Evolutionary conservation across 345 rosid species (phyloP).

Genomic region (Sonneratia caseolaris): DNA sequence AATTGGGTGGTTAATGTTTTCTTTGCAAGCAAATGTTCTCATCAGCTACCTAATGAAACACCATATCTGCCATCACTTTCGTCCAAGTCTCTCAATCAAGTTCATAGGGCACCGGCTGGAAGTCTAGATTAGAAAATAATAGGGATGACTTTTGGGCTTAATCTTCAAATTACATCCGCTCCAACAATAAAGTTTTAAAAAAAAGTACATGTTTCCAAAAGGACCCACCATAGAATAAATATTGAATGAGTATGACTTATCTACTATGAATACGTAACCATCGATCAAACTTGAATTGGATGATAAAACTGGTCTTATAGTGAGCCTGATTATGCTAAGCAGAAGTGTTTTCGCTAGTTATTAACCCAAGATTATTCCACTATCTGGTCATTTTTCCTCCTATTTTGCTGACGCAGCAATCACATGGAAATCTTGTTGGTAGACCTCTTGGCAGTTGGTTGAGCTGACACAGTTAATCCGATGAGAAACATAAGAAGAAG

Average conservation of each 20-base stretch:
- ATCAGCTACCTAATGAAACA: not conserved
- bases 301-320: too few relatives aligned
- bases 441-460: not conserved
- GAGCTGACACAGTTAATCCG: not conserved
- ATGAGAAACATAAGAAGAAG: not conserved
- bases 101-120: not conserved
- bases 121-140: not conserved
- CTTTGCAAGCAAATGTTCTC: not conserved
- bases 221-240: too few relatives aligned
- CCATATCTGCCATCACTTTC: not conserved
- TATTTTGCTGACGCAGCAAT: too few relatives aligned
- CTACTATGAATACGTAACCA: too few relatives aligned
- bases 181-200: too few relatives aligned
- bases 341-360: too few relatives aligned
- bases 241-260: too few relatives aligned
- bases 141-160: not conserved
- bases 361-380: too few relatives aligned
- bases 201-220: too few relatives aligned
- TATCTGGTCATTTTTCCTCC: too few relatives aligned
- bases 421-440: not conserved
- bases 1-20: not conserved
- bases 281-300: too few relatives aligned
- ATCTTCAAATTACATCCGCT: not conserved
- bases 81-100: not conserved
- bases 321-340: too few relatives aligned